A percentile compares a stretch with the other conserved stretches of the same genome.
phyloP scores from a whole-genome alignment of 1,284 basidiomycete species.

The Sanghuangporus baumii region DNA sequence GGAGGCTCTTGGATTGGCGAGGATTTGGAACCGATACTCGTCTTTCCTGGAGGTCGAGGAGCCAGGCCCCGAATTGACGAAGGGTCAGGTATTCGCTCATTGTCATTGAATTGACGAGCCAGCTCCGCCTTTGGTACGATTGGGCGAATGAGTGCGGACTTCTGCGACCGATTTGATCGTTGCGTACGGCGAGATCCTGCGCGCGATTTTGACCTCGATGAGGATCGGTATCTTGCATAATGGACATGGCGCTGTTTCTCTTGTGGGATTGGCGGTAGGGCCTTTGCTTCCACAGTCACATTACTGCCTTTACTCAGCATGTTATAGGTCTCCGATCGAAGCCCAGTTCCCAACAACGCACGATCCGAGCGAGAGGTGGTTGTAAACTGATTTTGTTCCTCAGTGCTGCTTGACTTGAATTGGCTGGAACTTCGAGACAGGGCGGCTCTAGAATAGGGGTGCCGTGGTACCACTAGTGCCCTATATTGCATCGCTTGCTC shows the following conservation, averaged over 20 bases:
- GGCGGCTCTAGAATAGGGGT: slow-evolving; percentile 9
- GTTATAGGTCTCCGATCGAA: neutral
- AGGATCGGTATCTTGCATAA: neutral
- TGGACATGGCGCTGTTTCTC: neutral
- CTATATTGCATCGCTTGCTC: neutral
- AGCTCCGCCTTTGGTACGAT: slow-evolving; percentile 14
- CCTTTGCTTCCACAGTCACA: neutral
- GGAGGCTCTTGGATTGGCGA: neutral
- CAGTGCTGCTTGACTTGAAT: neutral
- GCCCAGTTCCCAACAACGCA: neutral
- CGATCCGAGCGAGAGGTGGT: neutral
- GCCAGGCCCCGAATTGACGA: neutral
- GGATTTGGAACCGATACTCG: neutral
- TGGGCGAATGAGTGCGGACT: neutral
- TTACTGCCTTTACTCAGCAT: neutral
- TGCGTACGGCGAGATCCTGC: neutral
- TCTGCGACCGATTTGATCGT: neutral
- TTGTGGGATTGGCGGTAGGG: neutral
- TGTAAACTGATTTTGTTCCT: neutral
- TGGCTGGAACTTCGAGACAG: neutral
- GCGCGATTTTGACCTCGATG: slow-evolving; percentile 3
- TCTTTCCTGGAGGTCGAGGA: neutral
- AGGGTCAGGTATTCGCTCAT: neutral
- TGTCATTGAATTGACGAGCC: slow-evolving; percentile 10
- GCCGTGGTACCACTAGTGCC: neutral